Percentiles rank a stretch among this genome's conserved stretches.
Evolutionary conservation across 2,329 filamentous ascomycete species (phyloP).

Genomic region (Paraphaeosphaeria sporulosa): DNA sequence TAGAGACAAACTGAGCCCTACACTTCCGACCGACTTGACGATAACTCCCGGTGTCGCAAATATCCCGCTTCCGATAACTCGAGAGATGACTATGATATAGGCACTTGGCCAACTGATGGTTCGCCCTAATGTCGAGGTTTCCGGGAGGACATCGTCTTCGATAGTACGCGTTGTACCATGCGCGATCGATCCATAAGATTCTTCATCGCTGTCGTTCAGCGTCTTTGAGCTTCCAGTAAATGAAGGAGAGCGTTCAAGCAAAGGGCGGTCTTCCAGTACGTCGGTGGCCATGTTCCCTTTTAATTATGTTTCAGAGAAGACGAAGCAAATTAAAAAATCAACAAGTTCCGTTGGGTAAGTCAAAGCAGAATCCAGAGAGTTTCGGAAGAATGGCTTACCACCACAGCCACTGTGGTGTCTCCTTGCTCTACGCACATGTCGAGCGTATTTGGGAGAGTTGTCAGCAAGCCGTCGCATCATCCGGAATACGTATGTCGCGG

Average conservation of each 20-base stretch:
- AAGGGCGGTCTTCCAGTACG: slow-evolving; percentile 27
- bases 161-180: slow-evolving; percentile 41
- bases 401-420: neutral
- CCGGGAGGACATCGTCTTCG: slow-evolving; percentile 67
- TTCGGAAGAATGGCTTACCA: neutral
- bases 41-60: slow-evolving; percentile 76
- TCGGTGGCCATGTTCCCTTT: slow-evolving; percentile 22
- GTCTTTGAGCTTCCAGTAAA: slow-evolving; percentile 28
- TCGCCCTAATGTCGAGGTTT: slow-evolving; percentile 65
- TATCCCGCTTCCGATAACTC: slow-evolving; percentile 74
- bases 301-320: neutral
- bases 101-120: slow-evolving; percentile 69
- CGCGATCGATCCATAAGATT: slow-evolving; percentile 20
- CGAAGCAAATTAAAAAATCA: neutral
- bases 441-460: slow-evolving; percentile 25
- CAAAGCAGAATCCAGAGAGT: neutral
- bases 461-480: slow-evolving; percentile 39
- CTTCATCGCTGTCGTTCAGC: slow-evolving; percentile 26
- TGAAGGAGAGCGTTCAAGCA: slow-evolving; percentile 28
- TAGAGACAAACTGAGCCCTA: slow-evolving; percentile 67
- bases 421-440: slow-evolving; percentile 5
- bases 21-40: slow-evolving; percentile 70
- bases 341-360: neutral
- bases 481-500: slow-evolving; percentile 24
- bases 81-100: slow-evolving; percentile 72